Conservation (phyloP, 2,329 filamentous ascomycete species). For the Trichoderma citrinoviride region DNA sequence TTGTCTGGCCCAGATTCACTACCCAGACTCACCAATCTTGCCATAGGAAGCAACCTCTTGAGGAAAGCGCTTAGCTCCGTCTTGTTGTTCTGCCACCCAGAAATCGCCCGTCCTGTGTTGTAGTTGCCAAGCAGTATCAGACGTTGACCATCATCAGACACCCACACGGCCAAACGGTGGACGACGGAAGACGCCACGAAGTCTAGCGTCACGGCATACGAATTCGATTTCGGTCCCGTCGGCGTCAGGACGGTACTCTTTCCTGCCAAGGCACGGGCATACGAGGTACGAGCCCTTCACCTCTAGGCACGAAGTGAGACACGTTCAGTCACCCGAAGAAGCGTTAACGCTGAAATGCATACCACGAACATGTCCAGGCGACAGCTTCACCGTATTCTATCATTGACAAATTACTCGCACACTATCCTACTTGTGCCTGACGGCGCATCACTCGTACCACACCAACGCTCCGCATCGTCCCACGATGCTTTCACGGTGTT, state of each 20-base stretch:
- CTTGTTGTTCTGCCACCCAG: background rate
- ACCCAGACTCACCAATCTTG: background rate
- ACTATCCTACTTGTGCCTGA: background rate
- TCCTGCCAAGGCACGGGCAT: background rate
- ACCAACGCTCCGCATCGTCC: background rate
- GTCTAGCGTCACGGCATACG: conserved; percentile 2
- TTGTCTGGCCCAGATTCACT: background rate
- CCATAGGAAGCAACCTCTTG: background rate
- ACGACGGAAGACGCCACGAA: conserved; percentile 3
- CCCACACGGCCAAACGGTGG: background rate
- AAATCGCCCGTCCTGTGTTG: background rate
- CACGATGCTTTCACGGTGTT: background rate
- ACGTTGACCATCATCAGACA: background rate
- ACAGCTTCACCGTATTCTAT: background rate
- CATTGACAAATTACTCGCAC: background rate
- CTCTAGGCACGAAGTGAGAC: background rate
- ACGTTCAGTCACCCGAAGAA: background rate
- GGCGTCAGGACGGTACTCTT: background rate
- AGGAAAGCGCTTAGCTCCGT: conserved; percentile 1
- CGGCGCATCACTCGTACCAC: background rate
- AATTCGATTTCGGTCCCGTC: conserved; percentile 6
- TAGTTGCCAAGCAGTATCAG: background rate
- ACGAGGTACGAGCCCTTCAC: background rate
- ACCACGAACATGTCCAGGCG: background rate
- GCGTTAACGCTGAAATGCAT: background rate